Evolutionary conservation across 306 rosid species (phyloP).

Genomic region (Erythrophleum fordii): DNA sequence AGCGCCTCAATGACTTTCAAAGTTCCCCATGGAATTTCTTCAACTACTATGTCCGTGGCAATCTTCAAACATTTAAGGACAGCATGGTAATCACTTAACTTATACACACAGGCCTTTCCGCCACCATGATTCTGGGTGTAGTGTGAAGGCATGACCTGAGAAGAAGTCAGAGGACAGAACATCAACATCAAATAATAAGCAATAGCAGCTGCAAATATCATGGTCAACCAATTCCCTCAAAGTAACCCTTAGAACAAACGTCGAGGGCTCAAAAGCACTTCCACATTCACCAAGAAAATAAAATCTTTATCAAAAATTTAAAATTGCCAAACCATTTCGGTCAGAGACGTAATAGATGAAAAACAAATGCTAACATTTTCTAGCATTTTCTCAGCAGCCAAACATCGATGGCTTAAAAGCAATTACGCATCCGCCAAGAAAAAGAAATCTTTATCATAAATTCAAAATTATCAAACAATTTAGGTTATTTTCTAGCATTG

Average conservation of each 20-base stretch:
- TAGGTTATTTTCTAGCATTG: neutral
- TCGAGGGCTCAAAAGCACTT: neutral
- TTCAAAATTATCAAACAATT: neutral
- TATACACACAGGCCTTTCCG: conserved; percentile 69
- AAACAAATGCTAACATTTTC: neutral
- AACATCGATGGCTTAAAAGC: neutral
- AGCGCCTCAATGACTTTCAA: conserved; percentile 71
- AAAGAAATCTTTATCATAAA: neutral
- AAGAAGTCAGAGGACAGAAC: neutral
- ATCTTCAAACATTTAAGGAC: conserved; percentile 66
- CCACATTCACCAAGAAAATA: neutral
- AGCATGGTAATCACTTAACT: conserved; percentile 56
- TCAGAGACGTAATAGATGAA: neutral
- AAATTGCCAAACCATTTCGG: neutral
- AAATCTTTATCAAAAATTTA: neutral
- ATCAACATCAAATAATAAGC: neutral
- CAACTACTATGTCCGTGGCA: conserved; percentile 54
- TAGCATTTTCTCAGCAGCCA: neutral
- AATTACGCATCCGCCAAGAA: neutral
- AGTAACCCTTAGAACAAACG: neutral
- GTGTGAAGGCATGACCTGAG: conserved; percentile 73
- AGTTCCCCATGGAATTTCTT: conserved; percentile 89
- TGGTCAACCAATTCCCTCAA: neutral
- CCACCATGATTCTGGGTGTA: conserved; percentile 76
- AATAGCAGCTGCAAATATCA: neutral